These are phyloP conservation scores for Pleurostoma richardsiae DNA, from an alignment of 2,329 filamentous ascomycete species.

Conservation along the genomic window DNA sequence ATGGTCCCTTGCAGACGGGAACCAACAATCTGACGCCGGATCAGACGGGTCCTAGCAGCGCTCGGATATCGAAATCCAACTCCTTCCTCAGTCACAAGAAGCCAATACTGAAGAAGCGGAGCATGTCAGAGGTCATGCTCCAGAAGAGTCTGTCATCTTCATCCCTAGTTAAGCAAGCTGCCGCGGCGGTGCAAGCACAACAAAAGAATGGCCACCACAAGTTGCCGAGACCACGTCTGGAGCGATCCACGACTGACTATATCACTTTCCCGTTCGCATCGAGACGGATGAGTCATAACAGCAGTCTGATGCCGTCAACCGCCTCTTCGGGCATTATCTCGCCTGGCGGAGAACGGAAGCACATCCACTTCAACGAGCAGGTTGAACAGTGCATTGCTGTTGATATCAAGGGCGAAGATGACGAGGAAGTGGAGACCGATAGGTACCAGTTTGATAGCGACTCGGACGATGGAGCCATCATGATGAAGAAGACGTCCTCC, in stretches of 20 bases:
- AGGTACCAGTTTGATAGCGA: slow-evolving; percentile 45
- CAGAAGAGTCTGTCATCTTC: slow-evolving; percentile 84
- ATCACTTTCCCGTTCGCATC: slow-evolving; percentile 60
- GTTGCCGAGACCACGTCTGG: slow-evolving; percentile 49
- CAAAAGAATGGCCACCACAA: slow-evolving; percentile 50
- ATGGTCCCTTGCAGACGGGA: slow-evolving; percentile 82
- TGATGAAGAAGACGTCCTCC: slow-evolving; percentile 68
- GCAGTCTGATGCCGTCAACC: slow-evolving; percentile 60
- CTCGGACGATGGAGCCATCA: slow-evolving; percentile 72
- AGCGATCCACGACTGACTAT: slow-evolving; percentile 65
- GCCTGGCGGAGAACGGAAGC: slow-evolving; percentile 64
- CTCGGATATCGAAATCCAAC: slow-evolving; percentile 44
- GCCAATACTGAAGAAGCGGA: slow-evolving; percentile 93
- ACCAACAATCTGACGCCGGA: slow-evolving; percentile 47
- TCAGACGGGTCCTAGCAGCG: slow-evolving; percentile 32
- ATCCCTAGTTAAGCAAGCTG: slow-evolving; percentile 83
- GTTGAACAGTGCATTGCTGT: slow-evolving; percentile 95
- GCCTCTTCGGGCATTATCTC: slow-evolving; percentile 66
- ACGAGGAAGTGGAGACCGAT: slow-evolving; percentile 48
- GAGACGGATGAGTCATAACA: slow-evolving; percentile 55
- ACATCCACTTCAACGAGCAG: slow-evolving; percentile 95
- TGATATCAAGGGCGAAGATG: slow-evolving; percentile 75
- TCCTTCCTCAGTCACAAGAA: slow-evolving; percentile 74
- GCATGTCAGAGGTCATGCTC: slow-evolving; percentile 92
- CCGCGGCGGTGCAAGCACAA: slow-evolving; percentile 80